Conservation (phyloP, 2,329 filamentous ascomycete genomes). For the Alternaria infectoria region DNA sequence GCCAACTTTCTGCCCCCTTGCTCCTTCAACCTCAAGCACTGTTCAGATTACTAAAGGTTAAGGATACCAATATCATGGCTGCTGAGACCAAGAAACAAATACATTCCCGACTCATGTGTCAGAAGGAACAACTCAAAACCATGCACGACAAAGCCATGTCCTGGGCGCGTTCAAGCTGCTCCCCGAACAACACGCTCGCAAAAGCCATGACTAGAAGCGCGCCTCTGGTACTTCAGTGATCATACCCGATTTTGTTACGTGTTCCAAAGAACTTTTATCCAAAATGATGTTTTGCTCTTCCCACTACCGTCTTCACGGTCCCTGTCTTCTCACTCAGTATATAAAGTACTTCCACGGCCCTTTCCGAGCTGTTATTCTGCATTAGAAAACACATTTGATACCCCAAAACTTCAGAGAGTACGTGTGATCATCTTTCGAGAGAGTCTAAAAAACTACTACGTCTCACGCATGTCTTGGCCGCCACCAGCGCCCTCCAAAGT, state of each 20-base stretch:
- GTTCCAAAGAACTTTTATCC: not conserved
- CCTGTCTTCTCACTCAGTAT: not conserved
- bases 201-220: not conserved
- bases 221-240: accelerated
- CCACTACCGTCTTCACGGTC: not conserved
- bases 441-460: not conserved
- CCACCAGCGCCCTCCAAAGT: not conserved
- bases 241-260: not conserved
- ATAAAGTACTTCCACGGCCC: not conserved
- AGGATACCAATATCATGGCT: too few relatives aligned
- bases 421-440: not conserved
- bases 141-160: accelerated
- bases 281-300: not conserved
- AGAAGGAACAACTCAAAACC: not conserved
- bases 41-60: too few relatives aligned
- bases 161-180: not conserved
- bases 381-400: not conserved
- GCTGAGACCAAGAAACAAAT: too few relatives aligned
- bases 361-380: not conserved
- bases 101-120: not conserved
- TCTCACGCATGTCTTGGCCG: not conserved
- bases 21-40: too few relatives aligned
- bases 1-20: too few relatives aligned
- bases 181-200: accelerated
- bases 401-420: too few relatives aligned